Evolutionary conservation across 2,329 filamentous ascomycete species (phyloP).

Genomic region (Cadophora gregata): DNA sequence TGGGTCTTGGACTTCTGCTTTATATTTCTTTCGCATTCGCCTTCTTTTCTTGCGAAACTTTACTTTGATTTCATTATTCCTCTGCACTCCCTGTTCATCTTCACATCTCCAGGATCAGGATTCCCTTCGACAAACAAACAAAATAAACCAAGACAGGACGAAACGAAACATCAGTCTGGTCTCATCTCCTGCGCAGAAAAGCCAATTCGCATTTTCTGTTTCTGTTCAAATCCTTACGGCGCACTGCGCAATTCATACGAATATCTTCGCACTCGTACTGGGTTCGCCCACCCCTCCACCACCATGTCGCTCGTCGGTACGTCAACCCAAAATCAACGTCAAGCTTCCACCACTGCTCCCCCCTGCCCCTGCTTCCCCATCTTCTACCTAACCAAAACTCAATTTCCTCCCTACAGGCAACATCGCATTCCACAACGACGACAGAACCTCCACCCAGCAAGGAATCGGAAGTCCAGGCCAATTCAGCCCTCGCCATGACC

Average conservation of each 20-base stretch:
- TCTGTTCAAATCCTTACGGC: neutral
- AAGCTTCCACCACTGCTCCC: too few relatives aligned
- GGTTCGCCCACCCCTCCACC: neutral
- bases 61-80: neutral
- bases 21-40: neutral
- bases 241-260: neutral
- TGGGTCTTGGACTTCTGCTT: neutral
- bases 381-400: neutral
- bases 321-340: neutral
- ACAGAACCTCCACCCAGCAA: constrained; percentile 8
- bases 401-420: constrained; percentile 5
- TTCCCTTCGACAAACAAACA: neutral
- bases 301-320: constrained; percentile 17
- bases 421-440: constrained; percentile 17
- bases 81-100: neutral
- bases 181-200: neutral
- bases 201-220: neutral
- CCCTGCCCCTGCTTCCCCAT: neutral
- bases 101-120: neutral
- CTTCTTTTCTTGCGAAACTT: neutral
- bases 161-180: neutral
- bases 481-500: constrained; percentile 4
- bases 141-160: neutral
- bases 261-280: neutral
- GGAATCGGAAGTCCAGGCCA: constrained; percentile 7